A percentile compares a stretch with the other conserved stretches of the same genome.
Conservation (phyloP, 768 basidiomycete genomes). For the Pulveroboletus sp. region DNA sequence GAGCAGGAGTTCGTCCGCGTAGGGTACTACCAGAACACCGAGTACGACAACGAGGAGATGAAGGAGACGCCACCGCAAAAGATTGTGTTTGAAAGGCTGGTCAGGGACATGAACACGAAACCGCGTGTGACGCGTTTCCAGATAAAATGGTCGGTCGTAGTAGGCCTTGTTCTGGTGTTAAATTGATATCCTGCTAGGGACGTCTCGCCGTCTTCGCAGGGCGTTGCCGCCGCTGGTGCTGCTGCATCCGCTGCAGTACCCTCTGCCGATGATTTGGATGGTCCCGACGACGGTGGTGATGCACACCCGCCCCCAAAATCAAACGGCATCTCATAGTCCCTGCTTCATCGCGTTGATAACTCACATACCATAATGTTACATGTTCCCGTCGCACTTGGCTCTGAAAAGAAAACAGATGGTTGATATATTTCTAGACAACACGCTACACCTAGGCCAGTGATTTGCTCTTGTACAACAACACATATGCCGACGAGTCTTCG, state of each 20-base stretch:
- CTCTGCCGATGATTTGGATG: slow-evolving; percentile 65
- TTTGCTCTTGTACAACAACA: slow-evolving; percentile 80
- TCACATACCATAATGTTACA: slow-evolving; percentile 12
- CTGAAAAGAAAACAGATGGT: slow-evolving; percentile 7
- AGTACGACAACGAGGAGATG: slow-evolving; percentile 95
- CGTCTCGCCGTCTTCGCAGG: slow-evolving; percentile 49
- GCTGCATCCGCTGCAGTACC: slow-evolving; percentile 73
- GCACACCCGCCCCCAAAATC: slow-evolving; percentile 15
- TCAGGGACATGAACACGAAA: slow-evolving; percentile 86
- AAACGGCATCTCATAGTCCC: slow-evolving; percentile 22
- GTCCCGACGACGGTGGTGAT: slow-evolving; percentile 32
- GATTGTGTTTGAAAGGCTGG: slow-evolving; percentile 75
- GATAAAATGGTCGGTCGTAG: slow-evolving; percentile 69
- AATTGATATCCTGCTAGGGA: slow-evolving; percentile 46
- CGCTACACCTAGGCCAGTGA: slow-evolving; percentile 28
- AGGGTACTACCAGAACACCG: slow-evolving; percentile 98
- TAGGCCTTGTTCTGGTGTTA: background rate
- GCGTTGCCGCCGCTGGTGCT: slow-evolving; percentile 50
- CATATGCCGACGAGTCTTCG: slow-evolving; percentile 88
- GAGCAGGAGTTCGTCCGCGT: slow-evolving; percentile 99
- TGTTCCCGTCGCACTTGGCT: slow-evolving; percentile 2
- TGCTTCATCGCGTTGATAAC: slow-evolving; percentile 4
- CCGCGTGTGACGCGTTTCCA: slow-evolving; percentile 93
- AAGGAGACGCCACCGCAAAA: slow-evolving; percentile 64
- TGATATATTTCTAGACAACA: slow-evolving; percentile 13